Evolutionary conservation across 345 rosid genomes (phyloP), one percentile per base, ranked within the genome.

Genomic region (Eucalyptus pumila): DNA sequence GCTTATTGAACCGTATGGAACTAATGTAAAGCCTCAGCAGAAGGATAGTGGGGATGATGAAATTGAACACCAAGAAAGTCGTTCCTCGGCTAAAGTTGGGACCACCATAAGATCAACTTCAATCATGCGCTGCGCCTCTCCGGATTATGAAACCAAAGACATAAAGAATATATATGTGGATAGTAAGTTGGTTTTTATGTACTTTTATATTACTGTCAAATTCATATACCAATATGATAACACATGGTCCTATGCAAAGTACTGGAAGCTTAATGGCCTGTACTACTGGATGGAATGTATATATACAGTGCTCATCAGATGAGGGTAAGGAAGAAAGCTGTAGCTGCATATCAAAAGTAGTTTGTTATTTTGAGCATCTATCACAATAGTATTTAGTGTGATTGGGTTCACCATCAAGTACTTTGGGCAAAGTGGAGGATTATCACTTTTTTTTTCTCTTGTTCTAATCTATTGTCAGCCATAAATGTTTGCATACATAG

Each of bases 161-260:
- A 98, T 98, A 87, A 98, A 98, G 94, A 98, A 95, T 93, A 98
- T 98, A 92, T 98, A 97, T 89, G 94, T 98, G 51, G 99, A 98
- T 90, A 93, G 99, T 98, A 95, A 95, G 99, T 96, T 16, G 72
- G 12, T 52, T 48, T 30, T 88, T 51, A 32, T 45, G 40, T 69
- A 60, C 30, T n/a, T 42, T 67, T 37, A 56, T 67, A 6, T 16
- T 37, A 48, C 65, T 37, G 42, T 58, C 50, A 34, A 44, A 67
- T 69, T n/a, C 19, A 85, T 27, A 49, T 67, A 51, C 40, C 87
- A 42, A 80, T 52, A 37, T 60, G 34, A 14, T 65, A 42, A 40
- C 85, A 76, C 85, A 76, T 76, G 85, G 16, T 76, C 85, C 85
- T 76, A 3, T 21, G 85, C 85, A 40, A 76, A 76, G 85, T 76